Evolutionary conservation across 148 eudicot genomes (phyloP).

Genomic region (Polygonum maritimum): DNA sequence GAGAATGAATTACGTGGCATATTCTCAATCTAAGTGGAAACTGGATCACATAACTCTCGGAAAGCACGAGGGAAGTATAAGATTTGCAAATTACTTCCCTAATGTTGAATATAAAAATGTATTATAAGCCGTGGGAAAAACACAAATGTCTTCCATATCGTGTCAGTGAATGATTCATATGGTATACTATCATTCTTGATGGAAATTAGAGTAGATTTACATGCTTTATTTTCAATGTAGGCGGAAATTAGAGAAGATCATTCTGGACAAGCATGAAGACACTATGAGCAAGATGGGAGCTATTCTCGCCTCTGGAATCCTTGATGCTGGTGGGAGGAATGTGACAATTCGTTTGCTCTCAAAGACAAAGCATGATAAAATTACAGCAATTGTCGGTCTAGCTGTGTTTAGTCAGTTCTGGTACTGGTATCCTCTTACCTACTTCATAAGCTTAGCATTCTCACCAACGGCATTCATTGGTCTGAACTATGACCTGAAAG

Average conservation of each 20-base stretch:
- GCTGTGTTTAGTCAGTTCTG: slow-evolving; percentile 97
- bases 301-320: slow-evolving; percentile 89
- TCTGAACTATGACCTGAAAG: slow-evolving; percentile 80
- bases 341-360: slow-evolving; percentile 90
- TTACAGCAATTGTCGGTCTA: slow-evolving; percentile 89
- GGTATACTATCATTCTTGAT: slow-evolving; percentile 28
- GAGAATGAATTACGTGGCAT: not conserved
- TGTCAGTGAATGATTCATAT: not conserved
- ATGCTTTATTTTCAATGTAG: slow-evolving; percentile 19
- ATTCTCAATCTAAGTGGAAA: slow-evolving; percentile 45
- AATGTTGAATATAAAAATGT: not conserved
- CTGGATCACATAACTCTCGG: slow-evolving; percentile 73
- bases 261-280: slow-evolving; percentile 97
- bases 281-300: slow-evolving; percentile 99
- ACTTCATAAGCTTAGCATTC: slow-evolving; percentile 83
- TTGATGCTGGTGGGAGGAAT: slow-evolving; percentile 97
- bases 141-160: not conserved
- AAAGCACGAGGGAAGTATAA: slow-evolving; percentile 88
- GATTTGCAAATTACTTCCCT: no score
- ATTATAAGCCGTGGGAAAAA: not conserved
- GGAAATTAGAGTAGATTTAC: slow-evolving; percentile 62
- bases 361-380: slow-evolving; percentile 81
- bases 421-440: slow-evolving; percentile 99
- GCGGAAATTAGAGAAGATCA: slow-evolving; percentile 91
- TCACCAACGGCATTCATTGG: slow-evolving; percentile 95